Conservation (phyloP, 1,284 basidiomycete genomes). For the Puccinia horiana region DNA sequence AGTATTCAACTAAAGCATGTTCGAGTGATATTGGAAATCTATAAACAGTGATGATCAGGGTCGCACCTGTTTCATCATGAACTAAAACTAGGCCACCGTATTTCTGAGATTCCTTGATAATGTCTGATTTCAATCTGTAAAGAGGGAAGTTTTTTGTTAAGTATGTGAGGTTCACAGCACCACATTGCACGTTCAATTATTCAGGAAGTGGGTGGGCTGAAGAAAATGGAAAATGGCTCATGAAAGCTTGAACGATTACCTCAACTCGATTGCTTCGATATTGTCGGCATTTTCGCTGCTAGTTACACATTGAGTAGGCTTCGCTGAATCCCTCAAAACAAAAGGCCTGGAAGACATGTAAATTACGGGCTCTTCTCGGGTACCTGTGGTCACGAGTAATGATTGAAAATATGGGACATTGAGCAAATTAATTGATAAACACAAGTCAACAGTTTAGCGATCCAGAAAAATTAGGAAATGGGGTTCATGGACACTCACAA, state of each 20-base stretch:
- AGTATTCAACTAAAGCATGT: background rate
- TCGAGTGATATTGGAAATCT: background rate
- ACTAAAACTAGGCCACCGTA: slow-evolving; percentile 89
- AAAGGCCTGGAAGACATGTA: slow-evolving; percentile 93
- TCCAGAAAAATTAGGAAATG: background rate
- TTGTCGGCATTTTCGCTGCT: slow-evolving; percentile 91
- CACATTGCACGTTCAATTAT: background rate
- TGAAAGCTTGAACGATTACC: slow-evolving; percentile 57
- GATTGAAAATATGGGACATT: slow-evolving; percentile 51
- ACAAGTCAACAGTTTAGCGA: background rate
- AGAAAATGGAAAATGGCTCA: background rate
- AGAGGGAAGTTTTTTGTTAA: no score
- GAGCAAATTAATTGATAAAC: slow-evolving; percentile 51
- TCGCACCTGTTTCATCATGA: slow-evolving; percentile 72
- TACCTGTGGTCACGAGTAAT: slow-evolving; percentile 71
- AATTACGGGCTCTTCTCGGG: slow-evolving; percentile 75
- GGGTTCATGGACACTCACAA: slow-evolving; percentile 42
- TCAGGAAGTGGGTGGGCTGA: background rate
- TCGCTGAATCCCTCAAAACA: slow-evolving; percentile 86
- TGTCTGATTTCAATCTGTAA: slow-evolving; percentile 75
- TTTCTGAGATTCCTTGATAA: slow-evolving; percentile 81
- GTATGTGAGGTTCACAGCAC: background rate
- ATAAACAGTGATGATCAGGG: slow-evolving; percentile 33
- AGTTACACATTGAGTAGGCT: slow-evolving; percentile 76
- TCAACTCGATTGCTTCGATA: slow-evolving; percentile 87